Base-by-base conservation (phyloP, 352 stramenopile genomes). In the Phytophthora crassamura region DNA sequence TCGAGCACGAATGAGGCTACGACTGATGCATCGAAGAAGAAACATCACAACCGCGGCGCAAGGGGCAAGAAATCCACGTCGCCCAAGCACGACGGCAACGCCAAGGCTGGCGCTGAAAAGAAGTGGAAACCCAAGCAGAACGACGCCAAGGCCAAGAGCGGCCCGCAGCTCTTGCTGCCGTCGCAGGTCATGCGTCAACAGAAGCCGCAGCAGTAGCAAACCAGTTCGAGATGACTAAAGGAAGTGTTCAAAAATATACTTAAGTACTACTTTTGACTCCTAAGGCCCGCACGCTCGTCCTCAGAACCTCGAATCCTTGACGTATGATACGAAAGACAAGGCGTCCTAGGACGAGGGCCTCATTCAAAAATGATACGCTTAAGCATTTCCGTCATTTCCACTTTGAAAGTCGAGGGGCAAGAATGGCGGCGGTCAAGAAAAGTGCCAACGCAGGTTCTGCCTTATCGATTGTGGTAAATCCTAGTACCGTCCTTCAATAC, bases 171-270 rank as follows among this genome's bases (percentile, higher is more conserved):
- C 14, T 57, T 88, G 25, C 65, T 88, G 18, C 78, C 78, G n/a
- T 69, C 78, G 25, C 78, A 88, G 66, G 40, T 88, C 14, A 58
- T 88, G 68, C 69, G 75, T 10, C 74, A 86, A 18, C 72, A 84
- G 25, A 75, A 82, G 59, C 72, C 81, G 39, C 60, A 80, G 48
- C 46, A 72, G 28, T 64, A 74, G 51, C 36, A 18, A 16, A 51
- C 43, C 33, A 25, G 22, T 25, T 30, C 30, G 12, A n/a, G n/a
- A n/a, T n/a, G n/a, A n/a, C n/a, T n/a, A n/a, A n/a, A n/a, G n/a
- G n/a, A n/a, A n/a, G 41, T 67, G 64, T 64, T 71, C 64, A 68
- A 72, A 72, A 68, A 72, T 72, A 72, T 66, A 72, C 58, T n/a
- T n/a, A n/a, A n/a, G n/a, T n/a, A n/a, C n/a, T n/a, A n/a, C n/a